Evolutionary conservation across 2,329 filamentous ascomycete genomes (phyloP), one percentile per base, ranked within the genome.

Genomic region (Mycosphaerella arachidis): DNA sequence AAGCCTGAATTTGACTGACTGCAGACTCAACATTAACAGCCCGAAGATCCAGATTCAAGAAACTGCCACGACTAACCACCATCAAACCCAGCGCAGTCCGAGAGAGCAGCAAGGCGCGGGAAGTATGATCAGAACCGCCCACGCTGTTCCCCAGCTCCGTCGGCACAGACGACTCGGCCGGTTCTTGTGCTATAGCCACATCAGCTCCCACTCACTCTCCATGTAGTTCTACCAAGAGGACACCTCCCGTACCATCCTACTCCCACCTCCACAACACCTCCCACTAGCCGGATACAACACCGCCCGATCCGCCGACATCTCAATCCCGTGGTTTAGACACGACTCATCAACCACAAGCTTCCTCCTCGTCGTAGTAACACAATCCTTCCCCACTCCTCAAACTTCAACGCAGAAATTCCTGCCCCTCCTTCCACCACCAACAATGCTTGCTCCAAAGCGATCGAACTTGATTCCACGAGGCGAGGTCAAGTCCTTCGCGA

Each of bases 1-100:
- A 86, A 35, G 83, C 83, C 62, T 86, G 87, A 69, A 92, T 82
- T 64, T 89, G 86, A n/a, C 84, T 84, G 60, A 84, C 81, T 3
- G 87, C 88, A 0, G 80, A 82, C 3, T 71, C 71, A 30, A 82
- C 70, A 58, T 83, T 73, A 12, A 75, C 73, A 1, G 88, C 82
- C 5, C 75, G 45, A 57, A 70, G 58, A 70, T 92, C 88, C 31
- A 88, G 77, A 70, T 91, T 90, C 31, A 76, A 75, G 33, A 79
- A 76, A 67, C 84, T 88, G 46, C 89, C 88, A 60, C 86, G 82
- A 45, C 84, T 88, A 45, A 91, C 81, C 48, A 91, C 73, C 4
- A 92, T 58, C 62, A 83, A 76, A 20, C 81, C 82, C 0, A 84
- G 80, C 7, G 78, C 74, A 33, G 79, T 79, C 16, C 76, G 70